Conservation (phyloP, 2,329 filamentous ascomycete species). For the Botryotinia calthae region DNA sequence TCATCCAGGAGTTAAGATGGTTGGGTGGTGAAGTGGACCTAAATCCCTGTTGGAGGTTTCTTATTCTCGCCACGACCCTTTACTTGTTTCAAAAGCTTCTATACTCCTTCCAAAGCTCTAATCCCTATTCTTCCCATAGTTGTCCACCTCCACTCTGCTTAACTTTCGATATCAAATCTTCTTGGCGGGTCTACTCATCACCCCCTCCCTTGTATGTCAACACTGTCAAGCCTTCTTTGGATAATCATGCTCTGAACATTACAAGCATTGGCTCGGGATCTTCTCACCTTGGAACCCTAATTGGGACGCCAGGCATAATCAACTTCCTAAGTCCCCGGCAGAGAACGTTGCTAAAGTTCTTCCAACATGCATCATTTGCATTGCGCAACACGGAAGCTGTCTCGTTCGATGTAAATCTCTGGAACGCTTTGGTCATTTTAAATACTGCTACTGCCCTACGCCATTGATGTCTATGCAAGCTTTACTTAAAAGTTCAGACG, state of each 20-base stretch:
- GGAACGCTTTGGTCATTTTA: constrained; percentile 46
- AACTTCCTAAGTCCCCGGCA: constrained; percentile 32
- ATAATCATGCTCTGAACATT: constrained; percentile 21
- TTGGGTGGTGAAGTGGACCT: constrained; percentile 11
- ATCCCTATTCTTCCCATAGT: constrained; percentile 21
- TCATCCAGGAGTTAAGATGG: constrained; percentile 22
- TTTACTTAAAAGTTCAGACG: constrained; percentile 36
- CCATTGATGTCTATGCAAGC: constrained; percentile 35
- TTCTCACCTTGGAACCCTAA: constrained; percentile 29
- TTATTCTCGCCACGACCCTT: constrained; percentile 17
- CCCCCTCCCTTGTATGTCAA: constrained; percentile 15
- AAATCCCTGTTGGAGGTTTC: constrained; percentile 14
- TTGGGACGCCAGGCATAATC: constrained; percentile 23
- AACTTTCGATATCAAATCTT: constrained; percentile 12
- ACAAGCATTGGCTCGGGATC: constrained; percentile 30
- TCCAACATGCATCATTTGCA: constrained; percentile 21
- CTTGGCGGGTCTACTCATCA: constrained; percentile 5
- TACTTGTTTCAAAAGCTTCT: constrained; percentile 32
- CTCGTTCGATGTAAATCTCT: constrained; percentile 49
- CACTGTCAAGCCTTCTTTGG: constrained; percentile 1
- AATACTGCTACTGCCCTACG: constrained; percentile 31
- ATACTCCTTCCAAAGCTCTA: constrained; percentile 31
- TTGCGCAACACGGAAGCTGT: constrained; percentile 44
- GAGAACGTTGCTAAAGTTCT: constrained; percentile 24
- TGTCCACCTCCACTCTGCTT: constrained; percentile 11